Conservation (phyloP, 2,329 filamentous ascomycete species). For the Ceratocystis papillata region DNA sequence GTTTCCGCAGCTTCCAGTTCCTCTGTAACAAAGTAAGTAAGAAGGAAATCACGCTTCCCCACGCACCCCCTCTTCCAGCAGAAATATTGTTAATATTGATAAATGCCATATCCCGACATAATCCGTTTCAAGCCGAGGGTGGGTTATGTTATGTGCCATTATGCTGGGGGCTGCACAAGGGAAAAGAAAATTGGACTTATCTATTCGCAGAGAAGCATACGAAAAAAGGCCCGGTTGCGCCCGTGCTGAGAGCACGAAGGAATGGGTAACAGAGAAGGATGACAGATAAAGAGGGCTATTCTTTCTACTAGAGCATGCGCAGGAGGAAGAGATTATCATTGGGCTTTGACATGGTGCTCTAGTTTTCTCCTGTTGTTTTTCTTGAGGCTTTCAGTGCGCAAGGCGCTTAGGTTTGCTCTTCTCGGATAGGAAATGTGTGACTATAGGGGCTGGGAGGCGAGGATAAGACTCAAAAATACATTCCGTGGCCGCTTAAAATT, state of each 20-base stretch:
- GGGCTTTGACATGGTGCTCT: not conserved
- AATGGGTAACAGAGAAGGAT: constrained; percentile 5
- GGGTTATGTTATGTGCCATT: not conserved
- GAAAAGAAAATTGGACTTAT: not conserved
- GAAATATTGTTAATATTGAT: not conserved
- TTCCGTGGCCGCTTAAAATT: not conserved
- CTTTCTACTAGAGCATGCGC: not conserved
- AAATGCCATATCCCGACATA: constrained; percentile 8
- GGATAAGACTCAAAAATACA: not conserved
- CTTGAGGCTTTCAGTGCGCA: not conserved
- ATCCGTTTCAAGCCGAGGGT: constrained; percentile 8
- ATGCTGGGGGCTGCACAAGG: not conserved
- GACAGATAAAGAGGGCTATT: constrained; percentile 13
- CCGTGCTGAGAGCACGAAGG: constrained; percentile 1
- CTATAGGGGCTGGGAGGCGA: not conserved
- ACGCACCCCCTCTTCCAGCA: not conserved
- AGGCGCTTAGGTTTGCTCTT: constrained; percentile 8
- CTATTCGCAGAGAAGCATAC: not conserved
- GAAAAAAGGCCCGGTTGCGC: constrained; percentile 9
- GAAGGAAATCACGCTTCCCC: constrained; percentile 1
- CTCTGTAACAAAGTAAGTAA: not conserved
- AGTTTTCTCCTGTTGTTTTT: not conserved
- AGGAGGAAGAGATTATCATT: not conserved
- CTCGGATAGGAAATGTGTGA: not conserved
- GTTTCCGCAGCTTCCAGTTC: not conserved